phyloP scores from a whole-genome alignment of 257 asterid species.

The Salvia miltiorrhiza region DNA sequence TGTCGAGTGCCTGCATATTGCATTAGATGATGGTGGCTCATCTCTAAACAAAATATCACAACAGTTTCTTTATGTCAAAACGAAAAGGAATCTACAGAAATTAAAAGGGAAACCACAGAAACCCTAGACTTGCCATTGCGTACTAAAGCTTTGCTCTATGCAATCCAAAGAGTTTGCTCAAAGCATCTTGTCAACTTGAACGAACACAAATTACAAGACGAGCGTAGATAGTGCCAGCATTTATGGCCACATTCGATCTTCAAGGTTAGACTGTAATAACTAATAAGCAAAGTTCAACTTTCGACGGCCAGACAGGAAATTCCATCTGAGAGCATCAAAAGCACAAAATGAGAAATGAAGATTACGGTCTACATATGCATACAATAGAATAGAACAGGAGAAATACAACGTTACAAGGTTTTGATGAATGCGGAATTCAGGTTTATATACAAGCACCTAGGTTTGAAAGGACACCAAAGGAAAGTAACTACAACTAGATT shows the following conservation, averaged over 20 bases:
- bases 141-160: not conserved
- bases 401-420: not conserved
- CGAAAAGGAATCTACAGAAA: too few species aligned
- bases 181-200: not conserved
- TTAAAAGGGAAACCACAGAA: not conserved
- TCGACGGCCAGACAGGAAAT: not conserved
- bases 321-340: not conserved
- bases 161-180: not conserved
- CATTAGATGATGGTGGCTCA: not conserved
- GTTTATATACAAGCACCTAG: not conserved
- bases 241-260: too few species aligned
- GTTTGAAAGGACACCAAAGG: not conserved
- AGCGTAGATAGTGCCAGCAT: not conserved
- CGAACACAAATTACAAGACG: not conserved
- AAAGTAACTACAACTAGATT: not conserved
- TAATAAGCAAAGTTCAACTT: too few species aligned
- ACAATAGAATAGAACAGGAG: not conserved
- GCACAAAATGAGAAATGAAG: not conserved
- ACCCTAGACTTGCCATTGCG: not conserved
- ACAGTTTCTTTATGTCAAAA: not conserved
- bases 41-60: not conserved
- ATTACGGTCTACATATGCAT: not conserved
- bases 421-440: not conserved
- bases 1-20: not conserved
- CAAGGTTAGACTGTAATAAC: too few species aligned